Evolutionary conservation across 2,329 filamentous ascomycete genomes (phyloP).

Genomic region (Claviceps africana): DNA sequence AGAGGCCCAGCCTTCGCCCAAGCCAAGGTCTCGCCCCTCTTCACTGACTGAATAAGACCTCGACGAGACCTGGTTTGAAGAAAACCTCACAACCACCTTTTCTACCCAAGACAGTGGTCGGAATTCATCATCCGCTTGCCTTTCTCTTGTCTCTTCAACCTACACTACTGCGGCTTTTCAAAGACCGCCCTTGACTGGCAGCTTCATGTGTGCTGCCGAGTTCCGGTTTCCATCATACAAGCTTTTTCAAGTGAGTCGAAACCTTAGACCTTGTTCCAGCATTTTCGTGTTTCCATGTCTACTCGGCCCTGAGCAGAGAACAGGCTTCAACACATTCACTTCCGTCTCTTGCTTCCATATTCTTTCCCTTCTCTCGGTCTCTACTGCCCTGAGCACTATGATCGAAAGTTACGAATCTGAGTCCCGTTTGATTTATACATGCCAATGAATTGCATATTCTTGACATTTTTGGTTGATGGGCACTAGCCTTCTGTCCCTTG

Average conservation of each 20-base stretch:
- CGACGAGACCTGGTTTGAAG: constrained; percentile 25
- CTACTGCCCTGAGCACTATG: constrained; percentile 1
- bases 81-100: constrained; percentile 15
- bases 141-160: constrained; percentile 22
- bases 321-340: background rate
- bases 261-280: constrained; percentile 20
- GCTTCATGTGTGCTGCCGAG: constrained; percentile 46
- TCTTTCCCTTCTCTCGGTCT: background rate
- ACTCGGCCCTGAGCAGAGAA: background rate
- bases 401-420: constrained; percentile 11
- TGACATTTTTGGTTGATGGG: background rate
- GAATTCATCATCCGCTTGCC: constrained; percentile 19
- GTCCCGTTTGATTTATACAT: background rate
- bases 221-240: constrained; percentile 42
- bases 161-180: constrained; percentile 12
- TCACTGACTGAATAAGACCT: constrained; percentile 22
- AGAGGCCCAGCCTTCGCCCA: constrained; percentile 14
- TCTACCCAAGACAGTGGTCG: constrained; percentile 25
- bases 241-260: constrained; percentile 43
- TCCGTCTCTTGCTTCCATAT: background rate
- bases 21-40: constrained; percentile 16
- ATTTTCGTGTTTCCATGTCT: background rate
- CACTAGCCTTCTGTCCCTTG: background rate
- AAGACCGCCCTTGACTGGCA: constrained; percentile 17
- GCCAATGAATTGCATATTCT: background rate